These are phyloP conservation scores for Sclerotinia spermophila DNA, from an alignment of 2,329 filamentous ascomycete genomes.

Conservation along the genomic window DNA sequence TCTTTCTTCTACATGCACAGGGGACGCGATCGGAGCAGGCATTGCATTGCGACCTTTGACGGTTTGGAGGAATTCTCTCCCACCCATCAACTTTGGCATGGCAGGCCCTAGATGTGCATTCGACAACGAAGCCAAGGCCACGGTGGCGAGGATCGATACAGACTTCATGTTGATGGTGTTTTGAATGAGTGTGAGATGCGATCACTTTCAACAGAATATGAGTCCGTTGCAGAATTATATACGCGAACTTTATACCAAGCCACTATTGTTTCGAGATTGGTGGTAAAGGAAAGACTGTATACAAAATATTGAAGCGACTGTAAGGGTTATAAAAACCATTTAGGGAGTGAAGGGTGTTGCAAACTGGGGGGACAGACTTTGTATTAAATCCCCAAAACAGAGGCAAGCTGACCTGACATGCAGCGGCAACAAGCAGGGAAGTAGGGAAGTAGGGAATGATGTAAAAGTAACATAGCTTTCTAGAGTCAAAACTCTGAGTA, in stretches of 20 bases:
- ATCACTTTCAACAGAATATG: neutral
- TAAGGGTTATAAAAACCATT: neutral
- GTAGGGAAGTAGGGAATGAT: neutral
- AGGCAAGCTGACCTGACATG: slow-evolving; percentile 3
- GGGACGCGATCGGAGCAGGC: slow-evolving; percentile 16
- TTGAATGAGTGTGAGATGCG: neutral
- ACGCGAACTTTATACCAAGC: neutral
- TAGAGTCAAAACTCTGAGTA: neutral
- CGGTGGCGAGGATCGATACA: slow-evolving; percentile 18
- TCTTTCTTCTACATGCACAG: slow-evolving; percentile 18
- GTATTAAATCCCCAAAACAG: slow-evolving; percentile 2
- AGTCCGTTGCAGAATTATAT: neutral
- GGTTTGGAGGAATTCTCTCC: slow-evolving; percentile 30
- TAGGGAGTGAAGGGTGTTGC: neutral
- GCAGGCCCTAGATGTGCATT: slow-evolving; percentile 26
- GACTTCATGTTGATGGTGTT: slow-evolving; percentile 25
- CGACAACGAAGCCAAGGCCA: slow-evolving; percentile 23
- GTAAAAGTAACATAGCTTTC: neutral
- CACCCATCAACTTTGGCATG: slow-evolving; percentile 30
- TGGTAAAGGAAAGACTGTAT: slow-evolving; percentile 3
- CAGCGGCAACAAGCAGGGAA: neutral
- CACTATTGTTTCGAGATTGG: neutral
- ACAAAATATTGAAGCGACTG: slow-evolving; percentile 8
- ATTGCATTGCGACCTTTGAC: slow-evolving; percentile 28
- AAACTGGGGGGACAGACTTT: neutral